These are phyloP conservation scores for Thymus mandschuricus DNA, from an alignment of 257 asterid species.

Conservation along the genomic window DNA sequence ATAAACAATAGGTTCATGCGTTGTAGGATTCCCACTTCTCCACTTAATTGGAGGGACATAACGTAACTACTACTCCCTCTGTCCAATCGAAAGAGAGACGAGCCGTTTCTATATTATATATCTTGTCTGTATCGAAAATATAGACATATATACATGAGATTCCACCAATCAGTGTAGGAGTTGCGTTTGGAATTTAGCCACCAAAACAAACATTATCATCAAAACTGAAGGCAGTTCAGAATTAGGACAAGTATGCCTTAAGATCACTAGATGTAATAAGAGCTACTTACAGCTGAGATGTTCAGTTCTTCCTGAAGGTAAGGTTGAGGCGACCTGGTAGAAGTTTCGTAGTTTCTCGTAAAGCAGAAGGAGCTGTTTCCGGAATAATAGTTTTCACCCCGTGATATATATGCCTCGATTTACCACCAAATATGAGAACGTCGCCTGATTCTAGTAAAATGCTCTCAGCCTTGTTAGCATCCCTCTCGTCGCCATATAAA, in stretches of 20 bases:
- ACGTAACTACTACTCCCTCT: too few species aligned
- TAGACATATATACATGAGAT: too few species aligned
- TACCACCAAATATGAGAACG: conserved; percentile 68
- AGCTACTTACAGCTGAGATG: background rate
- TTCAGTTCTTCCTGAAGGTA: conserved; percentile 53
- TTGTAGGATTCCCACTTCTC: conserved; percentile 38
- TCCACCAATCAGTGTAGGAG: too few species aligned
- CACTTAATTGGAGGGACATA: conserved; percentile 5
- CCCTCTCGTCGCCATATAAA: conserved; percentile 56
- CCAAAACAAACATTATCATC: background rate
- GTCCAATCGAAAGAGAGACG: too few species aligned
- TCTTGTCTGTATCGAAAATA: too few species aligned
- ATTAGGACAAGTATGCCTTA: background rate
- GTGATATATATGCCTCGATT: conserved; percentile 62
- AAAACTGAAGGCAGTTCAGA: background rate
- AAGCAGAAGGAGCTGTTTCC: conserved; percentile 47
- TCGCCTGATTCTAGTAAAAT: conserved; percentile 62
- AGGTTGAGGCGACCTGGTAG: conserved; percentile 82
- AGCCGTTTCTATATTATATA: too few species aligned
- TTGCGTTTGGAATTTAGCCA: background rate
- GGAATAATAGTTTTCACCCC: conserved; percentile 56
- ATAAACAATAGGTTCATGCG: conserved; percentile 15
- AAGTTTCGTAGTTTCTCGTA: conserved; percentile 40
- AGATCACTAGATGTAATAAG: background rate
- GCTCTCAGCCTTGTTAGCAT: conserved; percentile 44